phyloP scores from a whole-genome alignment of 768 basidiomycete species.

The Amyloporia xantha region DNA sequence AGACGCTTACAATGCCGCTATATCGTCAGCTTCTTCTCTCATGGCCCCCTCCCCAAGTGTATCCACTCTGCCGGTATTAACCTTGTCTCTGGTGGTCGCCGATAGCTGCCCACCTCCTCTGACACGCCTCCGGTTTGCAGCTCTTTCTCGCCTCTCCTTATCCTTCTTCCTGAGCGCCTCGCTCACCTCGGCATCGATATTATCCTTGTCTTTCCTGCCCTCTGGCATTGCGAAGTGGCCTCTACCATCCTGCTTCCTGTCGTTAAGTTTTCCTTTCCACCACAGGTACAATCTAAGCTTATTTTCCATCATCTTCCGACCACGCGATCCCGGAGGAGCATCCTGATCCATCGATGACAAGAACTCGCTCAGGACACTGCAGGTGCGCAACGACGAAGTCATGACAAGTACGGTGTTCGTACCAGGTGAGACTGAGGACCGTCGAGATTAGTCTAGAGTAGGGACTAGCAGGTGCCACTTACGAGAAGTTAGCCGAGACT shows the following conservation, averaged over 20 bases:
- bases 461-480: no score
- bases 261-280: constrained; percentile 62
- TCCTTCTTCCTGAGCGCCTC: constrained; percentile 79
- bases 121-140: constrained; percentile 61
- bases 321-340: constrained; percentile 54
- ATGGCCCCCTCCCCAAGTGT: constrained; percentile 3
- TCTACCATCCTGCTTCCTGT: constrained; percentile 32
- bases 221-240: constrained; percentile 21
- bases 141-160: constrained; percentile 48
- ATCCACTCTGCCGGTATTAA: constrained; percentile 13
- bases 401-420: constrained; percentile 82
- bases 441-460: neutral
- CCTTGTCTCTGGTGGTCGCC: constrained; percentile 2
- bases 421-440: constrained; percentile 35
- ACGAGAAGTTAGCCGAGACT: constrained; percentile 28
- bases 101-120: constrained; percentile 58
- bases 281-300: constrained; percentile 68
- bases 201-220: constrained; percentile 13
- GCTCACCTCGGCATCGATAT: constrained; percentile 40
- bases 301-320: constrained; percentile 71
- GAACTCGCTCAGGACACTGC: constrained; percentile 72
- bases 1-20: constrained; percentile 52
- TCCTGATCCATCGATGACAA: constrained; percentile 57
- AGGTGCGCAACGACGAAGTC: constrained; percentile 75
- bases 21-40: constrained; percentile 40